Evolutionary conservation across 129 eudicot species (phyloP).

Genomic region (Lactuca saligna): DNA sequence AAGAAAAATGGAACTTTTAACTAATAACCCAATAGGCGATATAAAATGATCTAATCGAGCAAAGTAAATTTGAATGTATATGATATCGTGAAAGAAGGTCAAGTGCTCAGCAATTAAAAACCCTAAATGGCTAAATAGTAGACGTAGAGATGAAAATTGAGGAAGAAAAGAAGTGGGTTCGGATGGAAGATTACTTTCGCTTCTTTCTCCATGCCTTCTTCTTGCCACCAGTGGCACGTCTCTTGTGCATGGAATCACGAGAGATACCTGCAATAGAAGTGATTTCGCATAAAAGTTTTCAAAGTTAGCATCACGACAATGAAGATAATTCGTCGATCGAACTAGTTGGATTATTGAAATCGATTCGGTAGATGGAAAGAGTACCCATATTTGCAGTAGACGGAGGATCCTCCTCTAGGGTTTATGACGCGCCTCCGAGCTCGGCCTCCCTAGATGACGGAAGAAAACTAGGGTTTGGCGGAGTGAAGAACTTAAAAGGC

Average conservation of each 20-base stretch:
- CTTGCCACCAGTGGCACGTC: constrained; percentile 83
- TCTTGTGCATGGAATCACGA: constrained; percentile 34
- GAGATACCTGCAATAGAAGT: constrained; percentile 56
- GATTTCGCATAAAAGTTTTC: background rate
- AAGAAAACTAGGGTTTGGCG: constrained; percentile 19
- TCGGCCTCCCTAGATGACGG: constrained; percentile 14
- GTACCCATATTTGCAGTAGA: constrained; percentile 21
- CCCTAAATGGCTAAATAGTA: background rate
- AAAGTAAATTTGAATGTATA: background rate
- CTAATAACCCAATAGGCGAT: too few species aligned
- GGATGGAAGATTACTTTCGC: constrained; percentile 52
- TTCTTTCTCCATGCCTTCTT: constrained; percentile 92
- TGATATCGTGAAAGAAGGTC: background rate
- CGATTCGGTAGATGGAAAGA: background rate
- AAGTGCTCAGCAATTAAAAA: background rate
- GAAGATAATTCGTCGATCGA: constrained; percentile 3
- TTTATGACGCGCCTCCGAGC: constrained; percentile 21
- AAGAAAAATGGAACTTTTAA: background rate
- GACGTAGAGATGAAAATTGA: too few species aligned
- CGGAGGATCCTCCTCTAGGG: constrained; percentile 14
- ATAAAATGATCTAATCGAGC: background rate
- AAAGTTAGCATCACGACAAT: background rate
- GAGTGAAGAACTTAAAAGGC: constrained; percentile 4
- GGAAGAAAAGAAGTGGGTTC: background rate
- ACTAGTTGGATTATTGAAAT: background rate